phyloP scores from a whole-genome alignment of 139 green algal genomes.

The Coccomyxa sp. region DNA sequence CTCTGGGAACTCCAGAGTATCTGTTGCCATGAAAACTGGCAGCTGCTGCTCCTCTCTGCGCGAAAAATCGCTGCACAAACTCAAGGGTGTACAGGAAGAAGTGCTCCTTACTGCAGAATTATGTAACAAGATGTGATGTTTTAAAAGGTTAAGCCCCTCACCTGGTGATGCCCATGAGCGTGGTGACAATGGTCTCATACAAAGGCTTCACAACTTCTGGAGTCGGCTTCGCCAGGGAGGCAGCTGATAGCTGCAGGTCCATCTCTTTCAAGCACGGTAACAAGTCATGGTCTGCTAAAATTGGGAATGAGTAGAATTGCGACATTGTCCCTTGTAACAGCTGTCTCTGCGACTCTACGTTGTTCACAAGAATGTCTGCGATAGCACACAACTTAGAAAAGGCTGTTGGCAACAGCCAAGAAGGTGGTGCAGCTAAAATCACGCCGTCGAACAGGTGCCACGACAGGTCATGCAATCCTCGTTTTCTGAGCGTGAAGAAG shows the following conservation, averaged over 20 bases:
- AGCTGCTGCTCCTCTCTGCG: slow-evolving; percentile 83
- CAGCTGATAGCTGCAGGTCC: slow-evolving; percentile 58
- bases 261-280: slow-evolving; percentile 79
- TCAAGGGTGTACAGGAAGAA: neutral
- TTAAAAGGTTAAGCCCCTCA: slow-evolving; percentile 12
- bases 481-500: too few relatives aligned
- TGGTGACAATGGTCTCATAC: slow-evolving; percentile 74
- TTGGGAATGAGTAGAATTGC: slow-evolving; percentile 64
- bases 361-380: too few relatives aligned
- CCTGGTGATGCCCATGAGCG: slow-evolving; percentile 69
- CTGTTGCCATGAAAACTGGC: slow-evolving; percentile 78
- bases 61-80: neutral
- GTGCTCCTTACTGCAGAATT: neutral
- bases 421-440: too few relatives aligned
- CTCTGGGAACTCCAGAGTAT: slow-evolving; percentile 86
- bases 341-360: neutral
- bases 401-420: too few relatives aligned
- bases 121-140: neutral
- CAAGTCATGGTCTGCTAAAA: slow-evolving; percentile 73
- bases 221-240: slow-evolving; percentile 71
- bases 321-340: neutral
- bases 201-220: slow-evolving; percentile 66
- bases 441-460: too few relatives aligned
- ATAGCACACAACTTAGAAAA: too few relatives aligned
- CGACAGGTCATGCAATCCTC: too few relatives aligned